These are phyloP conservation scores for Postia placenta DNA, from an alignment of 768 basidiomycete genomes.

Conservation along the genomic window DNA sequence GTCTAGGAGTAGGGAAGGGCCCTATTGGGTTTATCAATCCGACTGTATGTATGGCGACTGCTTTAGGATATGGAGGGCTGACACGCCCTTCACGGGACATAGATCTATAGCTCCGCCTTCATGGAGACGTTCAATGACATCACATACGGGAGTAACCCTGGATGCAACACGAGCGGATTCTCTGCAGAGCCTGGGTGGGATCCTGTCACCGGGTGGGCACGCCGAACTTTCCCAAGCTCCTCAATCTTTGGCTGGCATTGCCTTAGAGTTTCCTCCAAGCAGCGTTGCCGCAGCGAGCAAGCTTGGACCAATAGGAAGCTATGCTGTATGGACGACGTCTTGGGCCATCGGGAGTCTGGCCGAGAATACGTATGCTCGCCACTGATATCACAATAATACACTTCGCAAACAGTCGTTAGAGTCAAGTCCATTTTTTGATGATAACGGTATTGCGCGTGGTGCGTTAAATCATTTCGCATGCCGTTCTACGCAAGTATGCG, in stretches of 20 bases:
- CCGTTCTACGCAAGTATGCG: too few species aligned
- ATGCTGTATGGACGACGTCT: too few species aligned
- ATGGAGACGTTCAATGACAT: constrained; percentile 27
- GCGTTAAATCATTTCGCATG: too few species aligned
- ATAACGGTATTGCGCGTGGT: too few species aligned
- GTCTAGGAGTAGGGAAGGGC: constrained; percentile 27
- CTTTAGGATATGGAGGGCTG: not conserved
- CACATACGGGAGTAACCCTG: constrained; percentile 28
- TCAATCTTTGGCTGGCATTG: constrained; percentile 7
- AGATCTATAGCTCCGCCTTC: constrained; percentile 17
- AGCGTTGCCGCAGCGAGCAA: too few species aligned
- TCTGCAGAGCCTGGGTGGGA: constrained; percentile 28
- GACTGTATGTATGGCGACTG: constrained; percentile 38
- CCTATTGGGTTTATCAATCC: constrained; percentile 52
- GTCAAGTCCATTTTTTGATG: too few species aligned
- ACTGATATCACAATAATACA: too few species aligned
- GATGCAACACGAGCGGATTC: constrained; percentile 31
- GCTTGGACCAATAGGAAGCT: too few species aligned
- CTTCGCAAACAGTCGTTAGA: too few species aligned
- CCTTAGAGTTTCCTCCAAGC: too few species aligned
- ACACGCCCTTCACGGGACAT: not conserved
- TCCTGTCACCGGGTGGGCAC: constrained; percentile 30
- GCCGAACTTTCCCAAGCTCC: constrained; percentile 21
- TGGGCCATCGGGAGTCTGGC: too few species aligned
- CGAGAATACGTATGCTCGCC: too few species aligned